Evolutionary conservation across 1,284 basidiomycete species (phyloP).

Genomic region (Cryptococcus neoformans): DNA sequence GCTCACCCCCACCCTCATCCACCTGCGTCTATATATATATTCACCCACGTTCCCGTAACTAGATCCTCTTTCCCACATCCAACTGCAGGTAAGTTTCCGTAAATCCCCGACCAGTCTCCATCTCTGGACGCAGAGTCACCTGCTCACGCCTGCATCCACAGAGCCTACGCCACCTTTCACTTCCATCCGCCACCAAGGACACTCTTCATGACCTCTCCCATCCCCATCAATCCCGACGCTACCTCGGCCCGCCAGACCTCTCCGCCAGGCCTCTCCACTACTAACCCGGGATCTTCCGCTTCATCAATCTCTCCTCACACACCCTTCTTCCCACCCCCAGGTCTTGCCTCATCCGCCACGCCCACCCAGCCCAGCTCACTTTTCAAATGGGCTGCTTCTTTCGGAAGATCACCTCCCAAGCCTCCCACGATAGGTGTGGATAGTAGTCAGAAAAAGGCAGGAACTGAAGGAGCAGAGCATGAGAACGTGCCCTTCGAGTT

Average conservation of each 20-base stretch:
- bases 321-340: slow-evolving; percentile 18
- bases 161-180: no score
- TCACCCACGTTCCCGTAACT: no score
- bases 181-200: no score
- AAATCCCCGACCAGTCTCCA: no score
- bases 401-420: slow-evolving; percentile 10
- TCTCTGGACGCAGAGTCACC: no score
- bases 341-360: slow-evolving; percentile 1
- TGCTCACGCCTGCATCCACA: no score
- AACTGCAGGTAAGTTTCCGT: no score
- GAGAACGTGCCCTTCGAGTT: slow-evolving; percentile 38
- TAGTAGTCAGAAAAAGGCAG: background rate
- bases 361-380: slow-evolving; percentile 5
- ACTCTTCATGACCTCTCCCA: slow-evolving; percentile 18
- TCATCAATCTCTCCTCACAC: slow-evolving; percentile 31
- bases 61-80: no score
- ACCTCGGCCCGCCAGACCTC: slow-evolving; percentile 1
- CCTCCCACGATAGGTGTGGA: background rate
- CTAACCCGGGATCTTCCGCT: slow-evolving; percentile 17
- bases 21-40: no score
- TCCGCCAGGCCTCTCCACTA: slow-evolving; percentile 5
- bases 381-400: slow-evolving; percentile 17
- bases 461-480: slow-evolving; percentile 16
- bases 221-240: slow-evolving; percentile 16
- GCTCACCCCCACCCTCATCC: no score